A percentile compares a stretch with the other conserved stretches of the same genome.
Conservation (phyloP, 2,329 filamentous ascomycete species). For the Apiospora malaysiana region DNA sequence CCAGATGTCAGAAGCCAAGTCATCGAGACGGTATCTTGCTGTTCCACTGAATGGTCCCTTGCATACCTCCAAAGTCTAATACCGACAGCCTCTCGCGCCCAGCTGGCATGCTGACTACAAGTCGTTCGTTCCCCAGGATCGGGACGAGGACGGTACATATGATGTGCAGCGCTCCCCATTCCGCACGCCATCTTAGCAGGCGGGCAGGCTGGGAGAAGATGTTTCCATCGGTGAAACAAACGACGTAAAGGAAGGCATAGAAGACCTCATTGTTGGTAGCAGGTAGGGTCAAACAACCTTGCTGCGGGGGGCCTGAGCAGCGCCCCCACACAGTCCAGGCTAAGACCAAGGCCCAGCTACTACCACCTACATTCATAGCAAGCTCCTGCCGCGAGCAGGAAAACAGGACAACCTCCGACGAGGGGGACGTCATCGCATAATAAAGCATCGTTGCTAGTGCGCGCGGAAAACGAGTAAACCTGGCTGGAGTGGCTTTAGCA, state of each 20-base stretch:
- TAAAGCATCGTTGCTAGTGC: conserved; percentile 9
- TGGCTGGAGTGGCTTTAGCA: neutral
- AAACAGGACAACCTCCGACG: conserved; percentile 6
- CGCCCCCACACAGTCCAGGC: conserved; percentile 14
- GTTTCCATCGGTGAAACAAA: conserved; percentile 10
- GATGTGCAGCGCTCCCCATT: neutral
- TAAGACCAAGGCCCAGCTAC: neutral
- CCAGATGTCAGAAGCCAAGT: conserved; percentile 1
- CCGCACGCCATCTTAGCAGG: neutral
- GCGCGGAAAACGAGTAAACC: neutral
- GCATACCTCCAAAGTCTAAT: conserved; percentile 13
- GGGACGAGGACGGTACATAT: neutral
- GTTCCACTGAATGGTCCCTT: neutral
- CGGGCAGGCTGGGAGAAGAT: neutral
- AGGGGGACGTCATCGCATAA: conserved; percentile 20
- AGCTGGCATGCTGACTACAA: neutral
- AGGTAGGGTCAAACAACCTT: conserved; percentile 20
- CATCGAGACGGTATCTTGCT: neutral
- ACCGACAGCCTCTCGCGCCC: neutral
- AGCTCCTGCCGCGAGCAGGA: neutral
- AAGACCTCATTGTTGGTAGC: neutral
- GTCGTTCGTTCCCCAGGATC: neutral
- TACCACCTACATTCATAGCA: neutral
- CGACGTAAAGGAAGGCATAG: neutral
- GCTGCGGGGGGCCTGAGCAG: conserved; percentile 11